Evolutionary conservation across 2,329 filamentous ascomycete species (phyloP), one percentile per base, ranked within the genome.

Genomic region (Graphium sp.): DNA sequence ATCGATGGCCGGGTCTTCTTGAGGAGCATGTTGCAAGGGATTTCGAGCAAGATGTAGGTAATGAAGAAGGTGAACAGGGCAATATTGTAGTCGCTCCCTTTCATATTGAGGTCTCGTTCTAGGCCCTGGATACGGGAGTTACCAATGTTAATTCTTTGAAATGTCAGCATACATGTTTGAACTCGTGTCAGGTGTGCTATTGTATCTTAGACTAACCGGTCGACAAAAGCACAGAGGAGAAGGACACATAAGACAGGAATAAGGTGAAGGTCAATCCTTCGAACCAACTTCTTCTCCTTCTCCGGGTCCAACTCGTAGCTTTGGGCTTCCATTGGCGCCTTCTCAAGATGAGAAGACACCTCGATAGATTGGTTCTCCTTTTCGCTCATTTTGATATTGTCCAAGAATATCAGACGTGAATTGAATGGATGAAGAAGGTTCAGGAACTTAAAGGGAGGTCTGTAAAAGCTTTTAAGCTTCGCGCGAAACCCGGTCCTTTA

Each of bases 141-240:
- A 16, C 65, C 60, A 7, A 39, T 37, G 18, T 39, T 38, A n/a
- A 26, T 26, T 16, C 18, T 29, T 21, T 22, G 16, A 17, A 10
- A 29, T 21, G 19, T n/a, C n/a, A n/a, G n/a, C n/a, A n/a, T n/a
- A n/a, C n/a, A n/a, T n/a, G n/a, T n/a, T n/a, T n/a, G n/a, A n/a
- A n/a, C n/a, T n/a, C n/a, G n/a, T n/a, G n/a, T n/a, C n/a, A 15
- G 11, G n/a, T 12, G 24, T 28, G 24, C 13, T 7, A 26, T 14
- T 14, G 24, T 11, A 16, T 10, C n/a, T 17, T 14, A 27, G 38
- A 52, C 58, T 46, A 43, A 71, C 65, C 77, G 60, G 44, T 83
- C 79, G 7, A 85, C 52, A 44, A 84, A 85, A 38, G 72, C 77
- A 38, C 84, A 71, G 10, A 84, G 58, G 44, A 87, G 87, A 11